Evolutionary conservation across 2,329 filamentous ascomycete genomes (phyloP).

Genomic region (Metarhizium humberi): DNA sequence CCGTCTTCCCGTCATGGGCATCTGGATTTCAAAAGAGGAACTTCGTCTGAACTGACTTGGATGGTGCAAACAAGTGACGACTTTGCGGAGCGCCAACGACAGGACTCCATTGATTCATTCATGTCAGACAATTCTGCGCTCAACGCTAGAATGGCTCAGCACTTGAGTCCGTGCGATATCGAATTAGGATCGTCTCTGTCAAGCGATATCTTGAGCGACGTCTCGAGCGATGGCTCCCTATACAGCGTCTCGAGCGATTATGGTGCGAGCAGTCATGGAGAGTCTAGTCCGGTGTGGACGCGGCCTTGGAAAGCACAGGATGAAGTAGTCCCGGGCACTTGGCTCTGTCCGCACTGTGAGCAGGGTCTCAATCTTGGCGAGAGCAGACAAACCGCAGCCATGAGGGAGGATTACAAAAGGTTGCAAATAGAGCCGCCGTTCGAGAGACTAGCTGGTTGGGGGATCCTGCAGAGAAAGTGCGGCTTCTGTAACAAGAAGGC

Average conservation of each 20-base stretch:
- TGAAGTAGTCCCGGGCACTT: slow-evolving; percentile 6
- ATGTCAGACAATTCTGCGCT: neutral
- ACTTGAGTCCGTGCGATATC: neutral
- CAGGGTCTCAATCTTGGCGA: neutral
- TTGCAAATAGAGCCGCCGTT: slow-evolving; percentile 9
- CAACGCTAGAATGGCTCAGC: neutral
- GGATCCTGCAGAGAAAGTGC: slow-evolving; percentile 8
- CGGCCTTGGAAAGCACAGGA: slow-evolving; percentile 7
- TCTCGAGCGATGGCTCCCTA: neutral
- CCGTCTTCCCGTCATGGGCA: neutral
- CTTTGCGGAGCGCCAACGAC: neutral
- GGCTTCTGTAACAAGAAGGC: slow-evolving; percentile 4
- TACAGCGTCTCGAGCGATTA: neutral
- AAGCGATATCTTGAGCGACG: too few relatives aligned
- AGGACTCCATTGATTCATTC: neutral
- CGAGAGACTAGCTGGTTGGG: slow-evolving; percentile 1
- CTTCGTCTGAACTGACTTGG: neutral
- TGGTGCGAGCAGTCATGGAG: neutral
- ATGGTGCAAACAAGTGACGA: neutral
- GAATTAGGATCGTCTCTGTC: neutral
- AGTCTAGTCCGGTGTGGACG: neutral
- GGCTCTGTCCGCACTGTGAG: slow-evolving; percentile 12
- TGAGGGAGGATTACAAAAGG: neutral
- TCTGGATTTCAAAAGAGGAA: neutral
- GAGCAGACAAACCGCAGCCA: neutral